Percentiles rank a stretch among this genome's conserved stretches.
Conservation (phyloP, 441 rosid genomes). For the Hura crepitans region DNA sequence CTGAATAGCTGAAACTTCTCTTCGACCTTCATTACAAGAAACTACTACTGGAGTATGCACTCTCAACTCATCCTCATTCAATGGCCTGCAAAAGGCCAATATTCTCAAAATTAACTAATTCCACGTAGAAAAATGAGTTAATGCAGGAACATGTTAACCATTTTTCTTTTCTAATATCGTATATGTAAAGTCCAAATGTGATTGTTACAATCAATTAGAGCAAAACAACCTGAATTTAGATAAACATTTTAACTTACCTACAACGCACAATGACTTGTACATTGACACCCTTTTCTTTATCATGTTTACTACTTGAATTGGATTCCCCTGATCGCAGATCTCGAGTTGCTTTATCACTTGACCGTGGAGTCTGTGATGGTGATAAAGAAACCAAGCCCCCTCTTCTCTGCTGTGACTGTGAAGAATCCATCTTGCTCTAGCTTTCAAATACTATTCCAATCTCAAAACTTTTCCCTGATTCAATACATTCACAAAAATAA, state of each 20-base stretch:
- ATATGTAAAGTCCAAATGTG: not conserved
- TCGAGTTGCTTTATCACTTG: conserved; percentile 71
- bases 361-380: conserved; percentile 87
- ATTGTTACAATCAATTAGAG: not conserved
- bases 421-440: conserved; percentile 47
- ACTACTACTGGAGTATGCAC: conserved; percentile 76
- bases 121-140: too few relatives aligned
- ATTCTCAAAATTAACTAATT: not conserved
- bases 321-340: conserved; percentile 81
- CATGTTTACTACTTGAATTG: conserved; percentile 57
- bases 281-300: conserved; percentile 91
- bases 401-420: conserved; percentile 44
- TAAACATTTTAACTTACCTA: conserved; percentile 44
- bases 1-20: conserved; percentile 82
- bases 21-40: conserved; percentile 76
- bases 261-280: conserved; percentile 96
- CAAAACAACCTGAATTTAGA: not conserved
- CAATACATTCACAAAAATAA: not conserved
- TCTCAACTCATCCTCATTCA: conserved; percentile 76
- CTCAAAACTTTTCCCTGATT: not conserved
- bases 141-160: not conserved
- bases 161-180: not conserved
- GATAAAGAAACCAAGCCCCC: conserved; percentile 68
- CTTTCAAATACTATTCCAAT: not conserved
- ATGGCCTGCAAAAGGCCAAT: conserved; percentile 48